Conservation (phyloP, 2,329 filamentous ascomycete genomes). For the Saccharata proteae region DNA sequence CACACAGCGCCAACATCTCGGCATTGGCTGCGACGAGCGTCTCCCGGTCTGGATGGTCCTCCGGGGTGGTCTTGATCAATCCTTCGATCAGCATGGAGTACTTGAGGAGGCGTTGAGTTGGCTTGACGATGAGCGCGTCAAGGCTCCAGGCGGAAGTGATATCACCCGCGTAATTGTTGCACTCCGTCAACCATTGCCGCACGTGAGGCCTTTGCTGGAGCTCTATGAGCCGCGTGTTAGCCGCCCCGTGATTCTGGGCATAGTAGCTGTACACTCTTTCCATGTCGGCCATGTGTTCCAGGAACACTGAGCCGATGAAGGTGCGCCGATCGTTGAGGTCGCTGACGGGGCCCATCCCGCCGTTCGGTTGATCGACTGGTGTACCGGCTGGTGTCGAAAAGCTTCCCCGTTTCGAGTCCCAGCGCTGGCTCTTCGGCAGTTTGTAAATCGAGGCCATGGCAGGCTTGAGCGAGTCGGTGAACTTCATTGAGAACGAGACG, state of each 20-base stretch:
- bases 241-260: constrained; percentile 51
- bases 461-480: constrained; percentile 69
- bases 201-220: constrained; percentile 42
- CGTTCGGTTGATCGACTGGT: constrained; percentile 16
- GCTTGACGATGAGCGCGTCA: constrained; percentile 93
- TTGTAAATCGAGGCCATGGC: constrained; percentile 68
- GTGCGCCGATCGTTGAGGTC: constrained; percentile 39
- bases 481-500: constrained; percentile 69
- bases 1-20: constrained; percentile 50
- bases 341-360: neutral
- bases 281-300: constrained; percentile 44
- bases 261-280: constrained; percentile 55
- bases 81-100: constrained; percentile 80
- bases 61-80: constrained; percentile 65
- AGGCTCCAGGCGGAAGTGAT: constrained; percentile 90
- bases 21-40: constrained; percentile 60
- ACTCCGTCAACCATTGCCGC: constrained; percentile 79
- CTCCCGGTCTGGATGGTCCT: constrained; percentile 70
- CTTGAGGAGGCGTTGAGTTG: constrained; percentile 86
- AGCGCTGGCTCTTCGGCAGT: constrained; percentile 36
- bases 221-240: constrained; percentile 47
- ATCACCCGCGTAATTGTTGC: constrained; percentile 82
- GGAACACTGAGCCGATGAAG: constrained; percentile 46
- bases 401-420: constrained; percentile 40
- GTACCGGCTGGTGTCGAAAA: constrained; percentile 32